Evolutionary conservation across 2,329 filamentous ascomycete species (phyloP).

Genomic region (Rhytidhysteron rufulum): DNA sequence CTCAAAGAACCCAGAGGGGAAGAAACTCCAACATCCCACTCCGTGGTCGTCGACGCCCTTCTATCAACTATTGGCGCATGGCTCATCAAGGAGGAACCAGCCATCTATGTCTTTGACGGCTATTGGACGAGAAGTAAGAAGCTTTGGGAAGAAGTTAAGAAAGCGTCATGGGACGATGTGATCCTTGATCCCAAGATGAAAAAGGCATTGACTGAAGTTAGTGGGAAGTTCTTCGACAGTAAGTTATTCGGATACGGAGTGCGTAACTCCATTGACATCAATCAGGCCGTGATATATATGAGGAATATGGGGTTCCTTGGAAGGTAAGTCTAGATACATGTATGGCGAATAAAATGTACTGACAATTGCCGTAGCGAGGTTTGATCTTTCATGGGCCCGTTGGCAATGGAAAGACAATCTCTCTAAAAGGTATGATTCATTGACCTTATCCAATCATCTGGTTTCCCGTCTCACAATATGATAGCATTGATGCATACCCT

Average conservation of each 20-base stretch:
- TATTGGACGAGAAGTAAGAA: conserved; percentile 39
- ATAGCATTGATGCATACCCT: conserved; percentile 40
- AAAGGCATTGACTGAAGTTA: conserved; percentile 37
- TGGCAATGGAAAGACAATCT: conserved; percentile 43
- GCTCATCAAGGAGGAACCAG: conserved; percentile 31
- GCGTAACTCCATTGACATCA: conserved; percentile 42
- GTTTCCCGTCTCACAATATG: background rate
- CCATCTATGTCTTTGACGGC: conserved; percentile 43
- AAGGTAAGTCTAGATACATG: conserved; percentile 18
- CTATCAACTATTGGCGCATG: conserved; percentile 38
- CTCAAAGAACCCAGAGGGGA: conserved; percentile 32
- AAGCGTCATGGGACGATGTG: conserved; percentile 44
- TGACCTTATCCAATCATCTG: no score
- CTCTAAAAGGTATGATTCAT: conserved; percentile 30
- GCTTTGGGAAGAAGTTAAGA: conserved; percentile 38
- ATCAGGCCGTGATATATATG: conserved; percentile 40
- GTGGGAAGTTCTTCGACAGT: conserved; percentile 36
- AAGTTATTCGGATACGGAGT: background rate
- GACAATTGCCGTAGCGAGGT: conserved; percentile 25
- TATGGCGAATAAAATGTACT: background rate
- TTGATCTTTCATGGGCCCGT: conserved; percentile 41
- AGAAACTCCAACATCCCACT: conserved; percentile 33
- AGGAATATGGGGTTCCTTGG: conserved; percentile 45
- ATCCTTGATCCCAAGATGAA: conserved; percentile 45
- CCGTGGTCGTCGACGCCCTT: conserved; percentile 33